Percentiles rank a stretch among this genome's conserved stretches.
These are phyloP conservation scores for Solidago caesia DNA, from an alignment of 129 eudicot genomes.

Conservation along the genomic window DNA sequence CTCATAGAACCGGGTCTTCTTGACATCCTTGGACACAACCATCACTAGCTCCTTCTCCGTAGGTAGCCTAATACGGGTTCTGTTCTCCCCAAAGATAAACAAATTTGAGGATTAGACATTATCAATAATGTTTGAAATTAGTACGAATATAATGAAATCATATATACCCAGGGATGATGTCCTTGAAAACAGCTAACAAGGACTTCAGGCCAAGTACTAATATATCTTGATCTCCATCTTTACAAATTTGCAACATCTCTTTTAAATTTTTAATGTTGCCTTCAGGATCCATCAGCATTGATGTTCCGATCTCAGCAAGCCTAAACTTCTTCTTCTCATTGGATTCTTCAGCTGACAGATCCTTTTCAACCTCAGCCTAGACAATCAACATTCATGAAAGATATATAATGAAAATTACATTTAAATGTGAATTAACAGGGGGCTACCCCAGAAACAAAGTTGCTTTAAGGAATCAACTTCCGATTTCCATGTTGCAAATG, in stretches of 20 bases:
- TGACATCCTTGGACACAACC: constrained; percentile 76
- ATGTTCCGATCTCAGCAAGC: constrained; percentile 89
- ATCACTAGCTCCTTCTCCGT: constrained; percentile 93
- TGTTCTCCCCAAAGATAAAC: constrained; percentile 35
- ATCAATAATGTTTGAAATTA: constrained; percentile 19
- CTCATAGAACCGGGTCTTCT: constrained; percentile 79
- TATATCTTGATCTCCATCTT: constrained; percentile 57
- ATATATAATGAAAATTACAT: neutral
- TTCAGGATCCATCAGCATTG: constrained; percentile 84
- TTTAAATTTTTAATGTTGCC: constrained; percentile 65
- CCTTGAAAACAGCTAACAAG: constrained; percentile 85
- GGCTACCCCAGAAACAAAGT: neutral
- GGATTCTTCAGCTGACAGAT: constrained; percentile 77
- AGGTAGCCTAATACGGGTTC: constrained; percentile 92
- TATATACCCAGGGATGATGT: constrained; percentile 92
- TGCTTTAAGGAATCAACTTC: too few species aligned
- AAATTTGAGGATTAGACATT: neutral
- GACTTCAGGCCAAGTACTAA: constrained; percentile 67
- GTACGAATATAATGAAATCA: neutral
- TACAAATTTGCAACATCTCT: constrained; percentile 82
- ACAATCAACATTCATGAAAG: constrained; percentile 12
- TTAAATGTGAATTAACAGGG: constrained; percentile 3
- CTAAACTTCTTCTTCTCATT: constrained; percentile 54
- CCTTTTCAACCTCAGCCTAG: constrained; percentile 92
- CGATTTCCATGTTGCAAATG: too few species aligned